A percentile compares a stretch with the other conserved stretches of the same genome.
Evolutionary conservation across 1,284 basidiomycete species (phyloP).

Genomic region (Malassezia globosa): DNA sequence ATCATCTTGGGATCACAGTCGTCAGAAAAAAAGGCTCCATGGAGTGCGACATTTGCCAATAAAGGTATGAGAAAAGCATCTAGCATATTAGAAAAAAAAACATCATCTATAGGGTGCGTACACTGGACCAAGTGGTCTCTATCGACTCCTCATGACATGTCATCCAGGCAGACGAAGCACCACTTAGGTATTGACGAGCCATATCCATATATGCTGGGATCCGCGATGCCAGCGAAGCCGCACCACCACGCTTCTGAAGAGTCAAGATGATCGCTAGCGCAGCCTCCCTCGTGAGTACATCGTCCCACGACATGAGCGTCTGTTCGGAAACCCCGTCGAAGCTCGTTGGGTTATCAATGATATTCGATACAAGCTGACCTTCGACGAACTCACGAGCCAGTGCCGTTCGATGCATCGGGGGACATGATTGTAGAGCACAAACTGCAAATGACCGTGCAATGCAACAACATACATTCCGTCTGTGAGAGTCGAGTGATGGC

Average conservation of each 20-base stretch:
- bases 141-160: slow-evolving; percentile 1
- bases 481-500: too few species aligned
- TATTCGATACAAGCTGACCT: neutral
- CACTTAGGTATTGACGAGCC: neutral
- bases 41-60: too few species aligned
- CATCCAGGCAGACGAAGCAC: neutral
- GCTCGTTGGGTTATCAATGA: neutral
- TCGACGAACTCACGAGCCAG: neutral
- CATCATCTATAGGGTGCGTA: slow-evolving; percentile 12
- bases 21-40: neutral
- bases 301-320: too few species aligned
- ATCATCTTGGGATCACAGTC: too few species aligned
- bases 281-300: too few species aligned
- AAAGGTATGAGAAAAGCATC: too few species aligned
- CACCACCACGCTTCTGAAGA: slow-evolving; percentile 6
- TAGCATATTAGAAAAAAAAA: too few species aligned
- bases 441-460: slow-evolving; percentile 3
- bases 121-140: slow-evolving; percentile 7
- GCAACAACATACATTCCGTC: too few species aligned
- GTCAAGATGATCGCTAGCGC: neutral
- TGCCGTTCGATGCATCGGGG: neutral
- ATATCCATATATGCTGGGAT: neutral
- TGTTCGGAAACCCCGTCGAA: too few species aligned
- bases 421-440: neutral
- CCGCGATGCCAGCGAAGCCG: neutral